These are phyloP conservation scores for Solanum ossicruentum DNA, from an alignment of 257 asterid species.

Conservation along the genomic window DNA sequence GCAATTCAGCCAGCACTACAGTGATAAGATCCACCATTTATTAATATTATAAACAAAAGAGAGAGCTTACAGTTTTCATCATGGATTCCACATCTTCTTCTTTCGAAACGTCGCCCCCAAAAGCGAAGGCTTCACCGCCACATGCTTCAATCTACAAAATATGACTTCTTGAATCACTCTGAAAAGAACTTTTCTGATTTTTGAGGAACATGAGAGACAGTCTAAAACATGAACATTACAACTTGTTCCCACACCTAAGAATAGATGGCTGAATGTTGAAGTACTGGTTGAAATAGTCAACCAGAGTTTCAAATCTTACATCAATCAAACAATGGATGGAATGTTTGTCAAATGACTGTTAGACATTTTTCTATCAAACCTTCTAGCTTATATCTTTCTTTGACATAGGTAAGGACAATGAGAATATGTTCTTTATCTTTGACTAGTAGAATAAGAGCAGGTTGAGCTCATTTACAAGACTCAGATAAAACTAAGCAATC, in stretches of 20 bases:
- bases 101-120: conserved; percentile 95
- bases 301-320: background rate
- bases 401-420: background rate
- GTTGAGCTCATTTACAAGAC: background rate
- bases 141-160: conserved; percentile 62
- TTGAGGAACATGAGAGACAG: background rate
- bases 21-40: background rate
- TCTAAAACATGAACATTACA: background rate
- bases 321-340: background rate
- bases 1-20: conserved; percentile 4
- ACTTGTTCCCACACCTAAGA: background rate
- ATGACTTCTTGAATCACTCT: background rate
- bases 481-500: background rate
- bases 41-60: background rate
- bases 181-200: background rate
- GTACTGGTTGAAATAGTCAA: background rate
- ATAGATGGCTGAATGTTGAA: background rate
- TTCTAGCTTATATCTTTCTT: background rate
- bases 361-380: background rate
- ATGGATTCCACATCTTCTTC: conserved; percentile 88
- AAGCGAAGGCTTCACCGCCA: conserved; percentile 86
- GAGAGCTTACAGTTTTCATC: conserved; percentile 67
- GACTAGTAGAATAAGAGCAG: background rate
- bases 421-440: background rate
- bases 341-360: background rate